A percentile compares a stretch with the other conserved stretches of the same genome.
Evolutionary conservation across 2,329 filamentous ascomycete genomes (phyloP).

Genomic region (Chrysosporium keratinophilum): DNA sequence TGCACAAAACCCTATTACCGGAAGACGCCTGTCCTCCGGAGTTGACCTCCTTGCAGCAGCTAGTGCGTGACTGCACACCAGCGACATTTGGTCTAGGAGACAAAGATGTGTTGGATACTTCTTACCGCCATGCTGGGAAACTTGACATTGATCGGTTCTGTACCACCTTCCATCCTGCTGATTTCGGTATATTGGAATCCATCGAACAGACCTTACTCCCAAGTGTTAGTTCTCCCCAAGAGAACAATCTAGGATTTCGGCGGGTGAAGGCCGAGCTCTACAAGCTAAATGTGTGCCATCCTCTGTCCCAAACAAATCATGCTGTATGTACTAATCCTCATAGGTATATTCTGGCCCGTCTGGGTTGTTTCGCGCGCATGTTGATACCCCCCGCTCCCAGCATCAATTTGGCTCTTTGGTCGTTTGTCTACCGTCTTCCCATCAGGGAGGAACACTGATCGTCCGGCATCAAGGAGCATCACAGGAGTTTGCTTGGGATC

Average conservation of each 20-base stretch:
- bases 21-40: background rate
- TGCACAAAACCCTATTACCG: slow-evolving; percentile 10
- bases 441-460: slow-evolving; percentile 27
- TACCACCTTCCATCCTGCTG: slow-evolving; percentile 43
- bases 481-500: slow-evolving; percentile 24
- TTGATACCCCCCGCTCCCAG: slow-evolving; percentile 44
- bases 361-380: slow-evolving; percentile 42
- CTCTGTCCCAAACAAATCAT: background rate
- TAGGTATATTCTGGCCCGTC: slow-evolving; percentile 45
- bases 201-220: slow-evolving; percentile 41
- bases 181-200: slow-evolving; percentile 43
- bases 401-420: slow-evolving; percentile 47
- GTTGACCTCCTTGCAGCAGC: slow-evolving; percentile 6
- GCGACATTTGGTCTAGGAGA: slow-evolving; percentile 42
- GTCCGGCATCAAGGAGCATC: slow-evolving; percentile 26
- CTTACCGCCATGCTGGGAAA: slow-evolving; percentile 45
- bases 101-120: slow-evolving; percentile 42
- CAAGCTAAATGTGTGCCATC: slow-evolving; percentile 42
- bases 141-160: slow-evolving; percentile 41
- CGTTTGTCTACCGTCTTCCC: slow-evolving; percentile 38
- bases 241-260: slow-evolving; percentile 17
- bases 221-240: slow-evolving; percentile 15
- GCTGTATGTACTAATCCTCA: background rate
- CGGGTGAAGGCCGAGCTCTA: slow-evolving; percentile 46
- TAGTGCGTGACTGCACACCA: slow-evolving; percentile 31